Conservation (phyloP, 441 rosid genomes). For the Populus tomentosa region DNA sequence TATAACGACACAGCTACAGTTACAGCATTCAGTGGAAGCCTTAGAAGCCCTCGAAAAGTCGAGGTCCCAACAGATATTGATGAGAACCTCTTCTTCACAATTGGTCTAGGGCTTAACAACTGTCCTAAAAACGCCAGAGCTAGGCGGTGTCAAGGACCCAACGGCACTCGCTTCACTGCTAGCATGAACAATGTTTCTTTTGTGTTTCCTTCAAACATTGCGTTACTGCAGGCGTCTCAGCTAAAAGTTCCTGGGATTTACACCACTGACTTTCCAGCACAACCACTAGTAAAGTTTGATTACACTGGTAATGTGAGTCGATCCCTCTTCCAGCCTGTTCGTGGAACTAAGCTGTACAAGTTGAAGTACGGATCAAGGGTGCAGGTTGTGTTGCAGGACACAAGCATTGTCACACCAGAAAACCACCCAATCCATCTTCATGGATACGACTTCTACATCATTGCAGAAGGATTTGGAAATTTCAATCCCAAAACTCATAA, state of each 20-base stretch:
- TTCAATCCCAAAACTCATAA: slow-evolving; percentile 56
- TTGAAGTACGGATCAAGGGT: slow-evolving; percentile 69
- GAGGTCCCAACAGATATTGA: slow-evolving; percentile 67
- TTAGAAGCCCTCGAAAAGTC: slow-evolving; percentile 46
- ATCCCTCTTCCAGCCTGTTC: slow-evolving; percentile 61
- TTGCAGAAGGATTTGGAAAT: slow-evolving; percentile 85
- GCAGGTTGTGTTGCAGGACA: slow-evolving; percentile 77
- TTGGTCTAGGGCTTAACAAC: slow-evolving; percentile 67
- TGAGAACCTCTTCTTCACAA: slow-evolving; percentile 58
- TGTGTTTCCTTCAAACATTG: slow-evolving; percentile 57
- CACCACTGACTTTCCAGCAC: slow-evolving; percentile 78
- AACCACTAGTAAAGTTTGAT: slow-evolving; percentile 63
- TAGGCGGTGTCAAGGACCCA: slow-evolving; percentile 61
- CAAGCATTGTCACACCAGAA: slow-evolving; percentile 74
- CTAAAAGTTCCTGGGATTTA: slow-evolving; percentile 59
- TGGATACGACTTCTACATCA: slow-evolving; percentile 82
- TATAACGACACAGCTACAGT: slow-evolving; percentile 70
- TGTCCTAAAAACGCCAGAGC: slow-evolving; percentile 52
- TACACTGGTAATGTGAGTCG: slow-evolving; percentile 82
- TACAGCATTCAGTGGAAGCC: slow-evolving; percentile 45
- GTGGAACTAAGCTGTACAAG: slow-evolving; percentile 65
- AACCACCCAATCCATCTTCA: slow-evolving; percentile 94
- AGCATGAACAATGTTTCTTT: slow-evolving; percentile 88
- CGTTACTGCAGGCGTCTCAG: slow-evolving; percentile 71
- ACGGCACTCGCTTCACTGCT: slow-evolving; percentile 81